A percentile compares a stretch with the other conserved stretches of the same genome.
Conservation (phyloP, 2,329 filamentous ascomycete genomes). For the Scedosporium minutisporum region DNA sequence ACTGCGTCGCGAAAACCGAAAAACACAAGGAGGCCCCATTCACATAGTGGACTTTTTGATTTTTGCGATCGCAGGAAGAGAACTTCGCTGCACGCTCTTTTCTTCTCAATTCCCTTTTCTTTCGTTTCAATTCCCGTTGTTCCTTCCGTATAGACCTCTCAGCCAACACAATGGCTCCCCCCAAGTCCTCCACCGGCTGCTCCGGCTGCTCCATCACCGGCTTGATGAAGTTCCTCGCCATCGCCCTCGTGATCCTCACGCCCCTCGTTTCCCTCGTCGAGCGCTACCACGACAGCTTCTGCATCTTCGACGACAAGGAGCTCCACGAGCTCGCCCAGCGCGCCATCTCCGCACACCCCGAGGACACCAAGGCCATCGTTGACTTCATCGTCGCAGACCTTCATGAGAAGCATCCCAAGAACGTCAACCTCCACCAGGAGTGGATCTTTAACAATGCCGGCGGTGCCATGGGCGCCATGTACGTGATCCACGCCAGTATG, state of each 20-base stretch:
- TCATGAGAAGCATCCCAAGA: conserved; percentile 28
- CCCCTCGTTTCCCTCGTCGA: conserved; percentile 47
- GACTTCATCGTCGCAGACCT: conserved; percentile 62
- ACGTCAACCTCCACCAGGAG: conserved; percentile 65
- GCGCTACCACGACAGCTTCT: conserved; percentile 53
- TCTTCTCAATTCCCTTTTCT: conserved; percentile 2
- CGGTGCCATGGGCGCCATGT: conserved; percentile 87
- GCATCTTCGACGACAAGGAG: conserved; percentile 62
- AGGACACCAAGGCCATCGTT: conserved; percentile 63
- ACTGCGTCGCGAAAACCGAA: not conserved
- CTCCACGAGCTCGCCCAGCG: conserved; percentile 59
- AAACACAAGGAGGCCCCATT: not conserved
- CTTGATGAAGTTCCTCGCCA: conserved; percentile 38
- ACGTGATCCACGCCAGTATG: conserved; percentile 76
- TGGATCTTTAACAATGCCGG: conserved; percentile 92
- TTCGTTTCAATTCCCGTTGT: conserved; percentile 3
- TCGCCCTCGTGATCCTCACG: conserved; percentile 44
- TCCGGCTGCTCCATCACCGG: conserved; percentile 15
- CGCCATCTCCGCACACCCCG: conserved; percentile 59
- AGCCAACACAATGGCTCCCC: conserved; percentile 7
- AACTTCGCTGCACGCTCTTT: not conserved
- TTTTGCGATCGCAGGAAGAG: not conserved
- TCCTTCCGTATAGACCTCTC: not conserved
- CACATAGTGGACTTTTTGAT: not conserved
- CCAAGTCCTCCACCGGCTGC: conserved; percentile 11